phyloP scores from a whole-genome alignment of 2,329 filamentous ascomycete species.

The Pestalotiopsis sp. region DNA sequence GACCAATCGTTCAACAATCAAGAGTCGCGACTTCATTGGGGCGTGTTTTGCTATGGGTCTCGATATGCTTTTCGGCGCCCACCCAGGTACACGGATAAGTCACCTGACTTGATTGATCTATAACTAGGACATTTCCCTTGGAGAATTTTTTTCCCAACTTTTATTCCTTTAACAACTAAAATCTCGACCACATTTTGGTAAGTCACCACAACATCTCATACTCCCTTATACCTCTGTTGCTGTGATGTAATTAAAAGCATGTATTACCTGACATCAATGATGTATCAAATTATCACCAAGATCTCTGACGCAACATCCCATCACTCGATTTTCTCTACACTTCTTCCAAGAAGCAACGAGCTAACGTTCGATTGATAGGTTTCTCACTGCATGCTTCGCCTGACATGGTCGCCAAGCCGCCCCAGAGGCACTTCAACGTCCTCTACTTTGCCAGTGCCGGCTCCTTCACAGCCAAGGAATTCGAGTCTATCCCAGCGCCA shows the following conservation, averaged over 20 bases:
- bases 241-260: conserved; percentile 59
- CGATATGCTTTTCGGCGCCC: background rate
- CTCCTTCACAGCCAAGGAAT: conserved; percentile 69
- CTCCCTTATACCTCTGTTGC: conserved; percentile 19
- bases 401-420: conserved; percentile 42
- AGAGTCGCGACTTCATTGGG: background rate
- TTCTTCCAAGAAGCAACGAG: conserved; percentile 2
- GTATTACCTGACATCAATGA: conserved; percentile 63
- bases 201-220: conserved; percentile 15
- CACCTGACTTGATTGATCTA: conserved; percentile 12
- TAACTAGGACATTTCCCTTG: background rate
- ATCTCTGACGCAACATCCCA: conserved; percentile 61
- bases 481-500: conserved; percentile 68
- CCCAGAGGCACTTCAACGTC: conserved; percentile 71
- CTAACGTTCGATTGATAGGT: conserved; percentile 5
- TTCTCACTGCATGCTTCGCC: background rate
- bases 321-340: conserved; percentile 13
- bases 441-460: conserved; percentile 81
- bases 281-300: conserved; percentile 67
- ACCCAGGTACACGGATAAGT: conserved; percentile 5
- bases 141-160: conserved; percentile 3
- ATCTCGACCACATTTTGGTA: conserved; percentile 18
- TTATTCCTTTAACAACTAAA: conserved; percentile 8
- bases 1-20: background rate
- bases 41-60: background rate